Evolutionary conservation across 2,329 filamentous ascomycete genomes (phyloP).

Genomic region (Calonectria honghensis): DNA sequence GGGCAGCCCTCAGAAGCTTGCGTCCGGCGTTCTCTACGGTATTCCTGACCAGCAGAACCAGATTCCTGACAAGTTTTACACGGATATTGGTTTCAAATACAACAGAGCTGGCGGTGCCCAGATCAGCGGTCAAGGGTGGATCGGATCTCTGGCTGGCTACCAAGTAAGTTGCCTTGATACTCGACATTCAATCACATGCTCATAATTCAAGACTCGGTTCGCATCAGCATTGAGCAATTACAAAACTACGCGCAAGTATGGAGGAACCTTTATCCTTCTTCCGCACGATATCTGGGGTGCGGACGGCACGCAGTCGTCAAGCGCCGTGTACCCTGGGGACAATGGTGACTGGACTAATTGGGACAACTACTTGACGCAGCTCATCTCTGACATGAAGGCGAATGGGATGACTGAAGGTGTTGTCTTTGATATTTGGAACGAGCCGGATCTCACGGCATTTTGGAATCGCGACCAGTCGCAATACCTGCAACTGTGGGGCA

Average conservation of each 20-base stretch:
- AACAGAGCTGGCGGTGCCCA: conserved; percentile 43
- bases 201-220: conserved; percentile 35
- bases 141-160: conserved; percentile 36
- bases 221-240: conserved; percentile 43
- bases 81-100: conserved; percentile 44
- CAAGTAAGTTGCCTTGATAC: background rate
- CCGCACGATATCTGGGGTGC: conserved; percentile 69
- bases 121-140: conserved; percentile 27
- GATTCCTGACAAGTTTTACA: conserved; percentile 38
- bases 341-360: conserved; percentile 67
- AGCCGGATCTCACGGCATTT: conserved; percentile 64
- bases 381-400: conserved; percentile 61
- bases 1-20: conserved; percentile 38
- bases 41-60: conserved; percentile 42
- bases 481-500: conserved; percentile 45
- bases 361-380: conserved; percentile 64
- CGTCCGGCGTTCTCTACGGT: conserved; percentile 44
- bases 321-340: conserved; percentile 67
- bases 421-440: conserved; percentile 72
- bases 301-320: conserved; percentile 62
- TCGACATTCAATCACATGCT: background rate
- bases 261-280: conserved; percentile 66
- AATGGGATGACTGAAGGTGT: conserved; percentile 62
- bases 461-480: conserved; percentile 46
- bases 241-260: conserved; percentile 55